A percentile compares a stretch with the other conserved stretches of the same genome.
Evolutionary conservation across 2,329 filamentous ascomycete genomes (phyloP).

Genomic region (Huntiella moniliformis): DNA sequence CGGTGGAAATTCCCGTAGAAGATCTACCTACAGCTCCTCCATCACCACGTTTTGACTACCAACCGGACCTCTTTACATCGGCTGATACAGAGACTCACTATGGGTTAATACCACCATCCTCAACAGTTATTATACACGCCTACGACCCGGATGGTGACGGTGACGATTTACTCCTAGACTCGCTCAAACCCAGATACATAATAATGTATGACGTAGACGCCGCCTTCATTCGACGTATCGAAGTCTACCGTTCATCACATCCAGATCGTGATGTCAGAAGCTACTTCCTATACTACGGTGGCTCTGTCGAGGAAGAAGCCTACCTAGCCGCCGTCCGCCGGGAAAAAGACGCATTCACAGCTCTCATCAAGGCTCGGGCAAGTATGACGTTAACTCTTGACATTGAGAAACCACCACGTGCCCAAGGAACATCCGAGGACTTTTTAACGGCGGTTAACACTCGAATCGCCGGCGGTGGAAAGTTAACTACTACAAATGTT

Average conservation of each 20-base stretch:
- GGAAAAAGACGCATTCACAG: conserved; percentile 92
- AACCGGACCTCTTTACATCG: background rate
- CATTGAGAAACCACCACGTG: conserved; percentile 41
- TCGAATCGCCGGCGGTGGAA: conserved; percentile 81
- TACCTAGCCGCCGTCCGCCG: conserved; percentile 79
- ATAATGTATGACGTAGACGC: conserved; percentile 98
- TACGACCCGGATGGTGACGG: conserved; percentile 66
- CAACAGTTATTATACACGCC: conserved; percentile 73
- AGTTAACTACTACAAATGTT: conserved; percentile 52
- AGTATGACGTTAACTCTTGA: conserved; percentile 67
- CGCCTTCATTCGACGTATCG: conserved; percentile 80
- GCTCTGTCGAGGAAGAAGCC: conserved; percentile 85
- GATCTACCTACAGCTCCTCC: too few relatives aligned
- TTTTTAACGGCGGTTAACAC: conserved; percentile 95
- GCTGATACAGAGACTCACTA: conserved; percentile 88
- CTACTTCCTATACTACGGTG: conserved; percentile 93
- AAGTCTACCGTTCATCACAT: conserved; percentile 91
- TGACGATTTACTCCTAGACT: conserved; percentile 91
- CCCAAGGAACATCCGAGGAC: conserved; percentile 50
- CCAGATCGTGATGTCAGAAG: conserved; percentile 74
- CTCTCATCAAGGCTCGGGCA: conserved; percentile 82
- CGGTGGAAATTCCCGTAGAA: background rate
- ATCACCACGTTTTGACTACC: background rate
- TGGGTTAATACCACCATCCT: conserved; percentile 76
- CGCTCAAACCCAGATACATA: conserved; percentile 80